Conservation (phyloP, 2,329 filamentous ascomycete genomes). For the Hansfordia pulvinata region DNA sequence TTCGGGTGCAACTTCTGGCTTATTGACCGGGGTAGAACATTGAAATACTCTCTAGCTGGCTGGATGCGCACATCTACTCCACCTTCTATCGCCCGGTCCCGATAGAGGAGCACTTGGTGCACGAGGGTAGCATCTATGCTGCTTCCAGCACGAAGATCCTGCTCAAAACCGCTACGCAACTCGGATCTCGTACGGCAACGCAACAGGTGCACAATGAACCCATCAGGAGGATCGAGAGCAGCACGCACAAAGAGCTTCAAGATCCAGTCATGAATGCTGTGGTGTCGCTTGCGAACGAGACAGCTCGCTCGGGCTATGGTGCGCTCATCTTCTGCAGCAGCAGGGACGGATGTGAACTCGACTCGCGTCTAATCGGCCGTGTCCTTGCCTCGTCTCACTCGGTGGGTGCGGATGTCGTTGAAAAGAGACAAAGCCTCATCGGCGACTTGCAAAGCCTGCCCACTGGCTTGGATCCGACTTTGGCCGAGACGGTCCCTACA, state of each 20-base stretch:
- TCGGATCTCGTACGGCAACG: slow-evolving; percentile 21
- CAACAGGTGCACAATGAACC: slow-evolving; percentile 22
- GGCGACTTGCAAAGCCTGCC: slow-evolving; percentile 51
- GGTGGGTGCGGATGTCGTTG: slow-evolving; percentile 31
- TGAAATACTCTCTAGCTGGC: slow-evolving; percentile 54
- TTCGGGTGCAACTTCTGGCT: too few species aligned
- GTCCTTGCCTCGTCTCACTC: slow-evolving; percentile 42
- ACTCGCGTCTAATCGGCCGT: slow-evolving; percentile 54
- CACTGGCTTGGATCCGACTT: slow-evolving; percentile 49
- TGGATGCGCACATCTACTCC: slow-evolving; percentile 56
- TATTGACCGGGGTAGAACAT: slow-evolving; percentile 53
- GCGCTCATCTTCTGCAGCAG: slow-evolving; percentile 64
- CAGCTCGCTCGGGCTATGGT: slow-evolving; percentile 53
- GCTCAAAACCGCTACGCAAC: slow-evolving; percentile 41
- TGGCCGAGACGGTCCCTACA: slow-evolving; percentile 48
- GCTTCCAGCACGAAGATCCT: slow-evolving; percentile 43
- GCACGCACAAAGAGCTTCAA: slow-evolving; percentile 44
- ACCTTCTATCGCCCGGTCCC: slow-evolving; percentile 64
- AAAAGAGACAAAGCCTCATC: slow-evolving; percentile 49
- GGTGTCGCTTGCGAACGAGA: slow-evolving; percentile 55
- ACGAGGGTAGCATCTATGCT: slow-evolving; percentile 53
- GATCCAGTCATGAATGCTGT: slow-evolving; percentile 58
- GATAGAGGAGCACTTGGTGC: slow-evolving; percentile 61
- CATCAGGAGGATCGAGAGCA: slow-evolving; percentile 36
- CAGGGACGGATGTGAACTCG: slow-evolving; percentile 50